Evolutionary conservation across 1,139 yeast genomes (phyloP).

Genomic region (Pichia sp.): DNA sequence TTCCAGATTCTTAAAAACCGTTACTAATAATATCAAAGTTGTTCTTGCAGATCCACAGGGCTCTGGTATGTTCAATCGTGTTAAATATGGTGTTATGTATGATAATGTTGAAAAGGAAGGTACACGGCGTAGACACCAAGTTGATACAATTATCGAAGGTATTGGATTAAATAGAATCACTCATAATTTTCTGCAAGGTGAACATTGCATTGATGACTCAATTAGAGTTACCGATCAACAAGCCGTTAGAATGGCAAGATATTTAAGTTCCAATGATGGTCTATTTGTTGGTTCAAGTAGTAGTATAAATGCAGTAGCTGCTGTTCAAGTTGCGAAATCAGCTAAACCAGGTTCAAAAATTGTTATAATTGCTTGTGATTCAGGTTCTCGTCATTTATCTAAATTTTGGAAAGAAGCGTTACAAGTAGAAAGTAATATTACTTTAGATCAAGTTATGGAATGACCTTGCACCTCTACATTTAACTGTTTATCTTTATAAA

Average conservation of each 20-base stretch:
- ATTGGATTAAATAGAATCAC: slow-evolving; percentile 87
- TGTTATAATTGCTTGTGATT: slow-evolving; percentile 88
- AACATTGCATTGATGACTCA: slow-evolving; percentile 66
- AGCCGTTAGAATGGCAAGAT: slow-evolving; percentile 85
- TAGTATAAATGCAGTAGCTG: slow-evolving; percentile 90
- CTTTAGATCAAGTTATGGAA: slow-evolving; percentile 20
- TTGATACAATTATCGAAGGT: slow-evolving; percentile 91
- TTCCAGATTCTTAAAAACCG: slow-evolving; percentile 59
- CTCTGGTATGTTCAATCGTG: slow-evolving; percentile 77
- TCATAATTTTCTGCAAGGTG: slow-evolving; percentile 70
- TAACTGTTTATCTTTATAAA: background rate
- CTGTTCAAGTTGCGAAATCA: slow-evolving; percentile 56
- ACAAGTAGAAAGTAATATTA: slow-evolving; percentile 18
- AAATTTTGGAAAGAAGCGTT: slow-evolving; percentile 82
- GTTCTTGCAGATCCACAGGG: slow-evolving; percentile 95
- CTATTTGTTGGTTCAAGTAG: slow-evolving; percentile 87
- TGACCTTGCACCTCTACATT: background rate
- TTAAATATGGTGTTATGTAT: slow-evolving; percentile 90
- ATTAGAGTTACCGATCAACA: slow-evolving; percentile 71
- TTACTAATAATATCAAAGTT: slow-evolving; percentile 34
- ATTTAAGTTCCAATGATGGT: slow-evolving; percentile 75
- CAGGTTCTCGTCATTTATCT: slow-evolving; percentile 82
- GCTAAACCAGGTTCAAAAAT: slow-evolving; percentile 56
- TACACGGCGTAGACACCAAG: slow-evolving; percentile 89
- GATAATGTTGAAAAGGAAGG: slow-evolving; percentile 87